Evolutionary conservation across 768 basidiomycete genomes (phyloP), one percentile per base, ranked within the genome.

Genomic region (Asterophora parasitica): DNA sequence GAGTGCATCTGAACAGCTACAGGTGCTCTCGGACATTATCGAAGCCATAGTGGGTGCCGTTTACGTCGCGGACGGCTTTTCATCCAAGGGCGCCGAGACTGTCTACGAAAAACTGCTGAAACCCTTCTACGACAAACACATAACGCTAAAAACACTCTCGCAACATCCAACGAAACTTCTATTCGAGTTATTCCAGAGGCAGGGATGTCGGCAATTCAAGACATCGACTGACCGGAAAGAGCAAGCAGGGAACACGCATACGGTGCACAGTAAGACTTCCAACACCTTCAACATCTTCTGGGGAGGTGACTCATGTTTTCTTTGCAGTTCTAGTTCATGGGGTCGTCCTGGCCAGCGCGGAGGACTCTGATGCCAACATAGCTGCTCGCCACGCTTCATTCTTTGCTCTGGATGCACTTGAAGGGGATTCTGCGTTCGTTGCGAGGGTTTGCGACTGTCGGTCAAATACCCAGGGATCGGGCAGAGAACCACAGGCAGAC

Each of bases 31-130:
- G 7, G 88, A 92, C 62, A 73, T 91, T 20, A 74, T 92, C 16
- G 90, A 93, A 64, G 83, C 89, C 2, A 71, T 88, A 33, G 70
- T 89, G 30, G 91, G 88, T 7, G 90, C 88, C 8, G 67, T 90
- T 42, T 88, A 83, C 65, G 76, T 92, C 52, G 86, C 82, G 16
- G 88, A 91, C 60, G 71, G 76, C 46, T 88, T 83, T 64, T 75
- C 78, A 13, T 75, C 76, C 19, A 65, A 68, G 43, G 85, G 86
- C 4, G 74, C 76, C 19, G 76, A 85, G 57, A 66, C 67, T 0
- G 72, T 92, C 56, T 92, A 86, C 65, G 74, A 82, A 47, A 77
- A 72, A 43, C 67, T 85, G 39, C 68, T 91, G 46, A 74, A 79
- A 62, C 89, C 89, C 4, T 93, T 92, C 62, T 88, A 83, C 58